phyloP scores from a whole-genome alignment of 805 yeast genomes.

The Huiozyma sinensis region DNA sequence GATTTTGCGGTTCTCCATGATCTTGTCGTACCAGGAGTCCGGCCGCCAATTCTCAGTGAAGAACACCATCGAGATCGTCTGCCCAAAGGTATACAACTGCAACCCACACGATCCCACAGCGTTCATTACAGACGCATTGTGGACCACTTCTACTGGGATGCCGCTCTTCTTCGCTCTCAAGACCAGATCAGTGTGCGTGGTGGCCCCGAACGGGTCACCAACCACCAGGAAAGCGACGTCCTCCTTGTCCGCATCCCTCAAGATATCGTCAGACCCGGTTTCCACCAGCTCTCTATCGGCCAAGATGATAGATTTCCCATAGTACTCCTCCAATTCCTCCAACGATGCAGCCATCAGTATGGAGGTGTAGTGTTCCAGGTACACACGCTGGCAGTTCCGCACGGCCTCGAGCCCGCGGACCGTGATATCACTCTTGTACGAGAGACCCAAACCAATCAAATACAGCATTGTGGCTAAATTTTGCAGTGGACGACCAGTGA shows the following conservation, averaged over 20 bases:
- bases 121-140: slow-evolving; percentile 95
- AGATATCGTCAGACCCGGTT: slow-evolving; percentile 71
- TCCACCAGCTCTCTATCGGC: slow-evolving; percentile 96
- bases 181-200: slow-evolving; percentile 92
- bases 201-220: slow-evolving; percentile 97
- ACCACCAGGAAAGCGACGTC: slow-evolving; percentile 93
- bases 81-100: slow-evolving; percentile 91
- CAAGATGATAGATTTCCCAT: slow-evolving; percentile 72
- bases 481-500: neutral
- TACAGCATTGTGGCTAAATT: slow-evolving; percentile 51
- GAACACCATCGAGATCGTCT: slow-evolving; percentile 92
- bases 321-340: slow-evolving; percentile 64
- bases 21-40: slow-evolving; percentile 83
- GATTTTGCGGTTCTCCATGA: slow-evolving; percentile 77
- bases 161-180: slow-evolving; percentile 80
- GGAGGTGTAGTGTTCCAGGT: slow-evolving; percentile 90
- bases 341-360: slow-evolving; percentile 87
- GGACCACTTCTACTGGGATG: slow-evolving; percentile 71
- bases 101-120: slow-evolving; percentile 98
- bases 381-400: slow-evolving; percentile 76
- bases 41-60: slow-evolving; percentile 96
- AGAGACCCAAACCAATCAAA: slow-evolving; percentile 82
- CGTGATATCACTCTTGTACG: slow-evolving; percentile 82
- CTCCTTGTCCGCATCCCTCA: slow-evolving; percentile 63
- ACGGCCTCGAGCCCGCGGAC: slow-evolving; percentile 88